Percentiles rank a stretch among this genome's conserved stretches.
Evolutionary conservation across 495 filamentous ascomycete species (phyloP).

Genomic region (Tuber microsphaerosporum): DNA sequence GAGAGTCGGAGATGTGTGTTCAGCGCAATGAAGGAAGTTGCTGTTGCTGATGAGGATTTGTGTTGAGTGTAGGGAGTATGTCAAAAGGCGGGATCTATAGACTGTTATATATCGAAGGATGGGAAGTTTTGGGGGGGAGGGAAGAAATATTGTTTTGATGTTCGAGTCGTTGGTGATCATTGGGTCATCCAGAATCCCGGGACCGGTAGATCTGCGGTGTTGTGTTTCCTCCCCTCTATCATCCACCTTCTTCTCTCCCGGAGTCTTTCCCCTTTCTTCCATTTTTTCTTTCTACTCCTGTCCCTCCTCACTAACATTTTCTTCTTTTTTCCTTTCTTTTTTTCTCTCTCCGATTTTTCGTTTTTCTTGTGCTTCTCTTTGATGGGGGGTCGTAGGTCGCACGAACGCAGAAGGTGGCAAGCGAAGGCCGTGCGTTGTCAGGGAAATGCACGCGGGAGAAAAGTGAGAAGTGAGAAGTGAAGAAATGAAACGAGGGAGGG

Average conservation of each 20-base stretch:
- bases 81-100: constrained; percentile 26
- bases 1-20: constrained; percentile 13
- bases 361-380: constrained; percentile 19
- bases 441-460: constrained; percentile 23
- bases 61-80: constrained; percentile 20
- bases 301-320: constrained; percentile 5
- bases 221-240: constrained; percentile 19
- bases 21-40: neutral
- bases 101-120: constrained; percentile 34
- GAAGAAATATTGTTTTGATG: constrained; percentile 10
- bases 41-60: constrained; percentile 27
- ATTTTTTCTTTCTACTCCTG: constrained; percentile 20
- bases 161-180: constrained; percentile 22
- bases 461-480: constrained; percentile 38
- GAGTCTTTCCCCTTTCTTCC: constrained; percentile 14
- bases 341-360: constrained; percentile 19
- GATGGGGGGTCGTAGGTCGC: constrained; percentile 5
- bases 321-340: constrained; percentile 7
- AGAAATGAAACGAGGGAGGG: constrained; percentile 4
- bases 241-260: constrained; percentile 19
- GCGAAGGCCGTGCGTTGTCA: constrained; percentile 32
- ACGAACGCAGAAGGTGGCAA: constrained; percentile 21
- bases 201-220: constrained; percentile 32
- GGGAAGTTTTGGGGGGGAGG: constrained; percentile 6
- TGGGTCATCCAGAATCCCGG: constrained; percentile 26